phyloP scores from a whole-genome alignment of 2,329 filamentous ascomycete genomes.

The Lecanicillium sp. region DNA sequence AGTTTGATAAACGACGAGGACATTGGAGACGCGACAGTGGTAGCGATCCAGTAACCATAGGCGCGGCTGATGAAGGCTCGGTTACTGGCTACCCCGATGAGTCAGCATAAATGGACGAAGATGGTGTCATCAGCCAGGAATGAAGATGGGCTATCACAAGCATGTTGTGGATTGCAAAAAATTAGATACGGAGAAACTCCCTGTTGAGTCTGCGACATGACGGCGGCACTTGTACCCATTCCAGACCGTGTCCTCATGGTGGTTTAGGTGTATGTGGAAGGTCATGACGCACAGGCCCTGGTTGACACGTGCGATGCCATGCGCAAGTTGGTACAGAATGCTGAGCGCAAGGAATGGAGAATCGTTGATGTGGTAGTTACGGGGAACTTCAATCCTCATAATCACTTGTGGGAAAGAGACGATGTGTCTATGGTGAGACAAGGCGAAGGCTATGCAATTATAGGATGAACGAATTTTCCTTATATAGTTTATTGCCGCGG shows the following conservation, averaged over 20 bases:
- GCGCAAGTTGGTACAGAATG: constrained; percentile 3
- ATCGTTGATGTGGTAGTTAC: constrained; percentile 12
- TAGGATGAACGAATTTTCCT: constrained; percentile 29
- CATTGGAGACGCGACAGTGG: constrained; percentile 13
- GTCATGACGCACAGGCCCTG: neutral
- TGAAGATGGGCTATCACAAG: constrained; percentile 17
- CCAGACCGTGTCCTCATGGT: constrained; percentile 7
- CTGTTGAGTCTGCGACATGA: constrained; percentile 14
- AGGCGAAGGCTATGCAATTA: constrained; percentile 30
- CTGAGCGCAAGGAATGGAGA: constrained; percentile 3
- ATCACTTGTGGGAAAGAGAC: constrained; percentile 20
- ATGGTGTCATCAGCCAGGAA: constrained; percentile 13
- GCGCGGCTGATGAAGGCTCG: constrained; percentile 14
- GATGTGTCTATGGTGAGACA: constrained; percentile 21
- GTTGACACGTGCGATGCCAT: constrained; percentile 5
- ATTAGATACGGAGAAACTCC: constrained; percentile 15
- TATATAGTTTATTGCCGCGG: constrained; percentile 28
- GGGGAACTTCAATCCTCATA: constrained; percentile 18
- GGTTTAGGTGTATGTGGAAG: constrained; percentile 12
- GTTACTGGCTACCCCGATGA: constrained; percentile 17
- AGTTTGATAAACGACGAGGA: constrained; percentile 19
- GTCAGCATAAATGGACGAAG: constrained; percentile 16
- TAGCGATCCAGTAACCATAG: constrained; percentile 17
- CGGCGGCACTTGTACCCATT: constrained; percentile 8
- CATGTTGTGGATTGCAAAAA: constrained; percentile 18